A percentile compares a stretch with the other conserved stretches of the same genome.
These are phyloP conservation scores for Stentor coeruleus DNA, from an alignment of 73 alveolate species.

Conservation along the genomic window DNA sequence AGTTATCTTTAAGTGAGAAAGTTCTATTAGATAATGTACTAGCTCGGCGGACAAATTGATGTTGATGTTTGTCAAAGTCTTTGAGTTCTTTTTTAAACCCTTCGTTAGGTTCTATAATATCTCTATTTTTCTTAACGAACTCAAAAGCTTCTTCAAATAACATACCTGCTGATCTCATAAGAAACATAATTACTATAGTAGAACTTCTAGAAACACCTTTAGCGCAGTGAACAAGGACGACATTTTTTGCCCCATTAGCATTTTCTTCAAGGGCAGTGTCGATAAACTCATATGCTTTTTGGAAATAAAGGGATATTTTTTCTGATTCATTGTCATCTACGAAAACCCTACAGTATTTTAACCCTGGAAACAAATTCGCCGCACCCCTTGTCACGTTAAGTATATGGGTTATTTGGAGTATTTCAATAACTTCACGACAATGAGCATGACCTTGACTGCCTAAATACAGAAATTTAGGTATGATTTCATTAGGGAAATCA, in stretches of 20 bases:
- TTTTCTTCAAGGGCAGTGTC: background rate
- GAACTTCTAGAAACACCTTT: constrained; percentile 92
- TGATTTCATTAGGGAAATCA: constrained; percentile 1
- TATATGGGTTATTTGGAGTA: background rate
- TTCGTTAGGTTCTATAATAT: constrained; percentile 79
- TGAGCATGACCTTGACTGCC: constrained; percentile 16
- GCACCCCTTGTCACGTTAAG: background rate
- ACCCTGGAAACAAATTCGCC: background rate
- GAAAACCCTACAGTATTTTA: constrained; percentile 13
- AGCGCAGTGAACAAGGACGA: constrained; percentile 88
- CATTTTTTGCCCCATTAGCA: background rate
- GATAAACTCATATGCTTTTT: constrained; percentile 8
- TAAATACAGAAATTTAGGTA: constrained; percentile 9
- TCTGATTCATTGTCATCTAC: constrained; percentile 12
- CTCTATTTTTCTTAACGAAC: constrained; percentile 74
- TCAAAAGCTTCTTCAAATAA: constrained; percentile 72
- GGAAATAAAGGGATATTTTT: constrained; percentile 4
- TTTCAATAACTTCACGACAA: background rate
- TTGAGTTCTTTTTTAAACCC: constrained; percentile 80
- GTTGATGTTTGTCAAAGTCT: constrained; percentile 52
- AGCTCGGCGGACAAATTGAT: background rate
- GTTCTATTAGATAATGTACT: too few species aligned
- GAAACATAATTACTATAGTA: constrained; percentile 86
- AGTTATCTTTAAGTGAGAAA: too few species aligned
- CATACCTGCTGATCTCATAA: constrained; percentile 79